Base-by-base conservation (phyloP, 192 early-diverging fungal species). In the Backusella circina region DNA sequence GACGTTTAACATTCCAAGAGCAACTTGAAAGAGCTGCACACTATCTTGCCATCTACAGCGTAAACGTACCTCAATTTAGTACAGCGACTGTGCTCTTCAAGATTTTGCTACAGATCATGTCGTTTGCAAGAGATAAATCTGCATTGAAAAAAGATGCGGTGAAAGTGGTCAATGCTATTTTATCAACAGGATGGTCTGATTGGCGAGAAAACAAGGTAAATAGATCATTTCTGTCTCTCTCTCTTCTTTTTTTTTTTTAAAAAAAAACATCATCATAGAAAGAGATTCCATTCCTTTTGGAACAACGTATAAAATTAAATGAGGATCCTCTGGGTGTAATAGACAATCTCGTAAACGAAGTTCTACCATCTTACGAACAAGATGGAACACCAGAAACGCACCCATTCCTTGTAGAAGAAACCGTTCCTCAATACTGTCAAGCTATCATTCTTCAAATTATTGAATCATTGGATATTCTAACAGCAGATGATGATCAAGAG, bases 241-340 rank as follows among this genome's bases (percentile, higher is more conserved):
- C n/a, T n/a, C n/a, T n/a, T n/a, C n/a, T n/a, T n/a, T 10, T 18
- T 1, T 37, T 37, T 32, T 23, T 23, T 23, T 12, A 13, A 26
- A 23, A 36, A 16, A 16, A 21, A 35, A 18, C 21, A 69, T 36
- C n/a, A 37, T 37, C 67, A n/a, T 64, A 85, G 84, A 80, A 77
- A 41, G 79, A 87, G 26, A 72, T 87, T 28, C 74, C 82, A 0
- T 84, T 80, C 66, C 76, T 89, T 28, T 32, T 87, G 9, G 80
- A 84, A 30, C 72, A 85, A 61, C 76, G 82, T 6, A 84, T 88
- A 12, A 77, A 79, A 73, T 75, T 79, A 18, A 78, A 73, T 1
- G 74, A 66, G 5, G 70, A 82, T 30, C 70, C 77, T 30, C 41
- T 85, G 8, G 72, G 75, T 16, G 72, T 86, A 37, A 73, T 89